Evolutionary conservation across 305 asterid species (phyloP), one percentile per base, ranked within the genome.

Genomic region (Ilex paraguariensis): DNA sequence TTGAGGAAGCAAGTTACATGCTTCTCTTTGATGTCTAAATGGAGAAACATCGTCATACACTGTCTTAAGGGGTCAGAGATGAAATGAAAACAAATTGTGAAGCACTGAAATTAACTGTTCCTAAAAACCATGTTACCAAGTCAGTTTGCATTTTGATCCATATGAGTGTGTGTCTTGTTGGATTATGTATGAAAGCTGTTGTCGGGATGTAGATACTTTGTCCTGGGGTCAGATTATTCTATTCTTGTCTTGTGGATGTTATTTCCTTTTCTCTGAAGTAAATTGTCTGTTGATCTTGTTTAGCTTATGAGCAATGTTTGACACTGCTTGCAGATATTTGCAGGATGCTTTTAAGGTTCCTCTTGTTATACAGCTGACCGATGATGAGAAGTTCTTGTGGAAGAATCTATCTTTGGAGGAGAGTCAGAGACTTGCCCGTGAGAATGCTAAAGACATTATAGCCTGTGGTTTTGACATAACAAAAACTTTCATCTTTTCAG

Each of bases 351-450:
- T 93, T 75, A 90, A 87, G 79, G 97, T 93, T 72, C 97, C 99
- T 1, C 85, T 93, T 16, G 97, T 93, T 67, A 90, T 93, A 67
- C 97, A 93, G 51, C 63, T 93, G 66, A 93, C 99, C 2, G 99
- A 93, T 76, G 97, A 93, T 65, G 99, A 93, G 90, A 93, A 93
- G 74, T 93, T 86, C 65, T 80, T 93, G 92, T 93, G 99, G 99
- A 93, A 84, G 85, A 82, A 90, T 81, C 67, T 93, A 71, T 66
- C 89, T 0, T 91, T 90, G 67, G 97, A 93, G 81, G 99, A 90
- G 64, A 84, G 96, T 65, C 86, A 87, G 79, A 85, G 97, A 75
- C 94, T 93, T 54, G 99, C 95, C 1, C 88, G 97, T 13, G 97
- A 93, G 75, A 93, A 93, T 78, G 97, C 99, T 3, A 93, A 93